Base-by-base conservation (phyloP, 139 green algal genomes). In the Micractinium sp. region DNA sequence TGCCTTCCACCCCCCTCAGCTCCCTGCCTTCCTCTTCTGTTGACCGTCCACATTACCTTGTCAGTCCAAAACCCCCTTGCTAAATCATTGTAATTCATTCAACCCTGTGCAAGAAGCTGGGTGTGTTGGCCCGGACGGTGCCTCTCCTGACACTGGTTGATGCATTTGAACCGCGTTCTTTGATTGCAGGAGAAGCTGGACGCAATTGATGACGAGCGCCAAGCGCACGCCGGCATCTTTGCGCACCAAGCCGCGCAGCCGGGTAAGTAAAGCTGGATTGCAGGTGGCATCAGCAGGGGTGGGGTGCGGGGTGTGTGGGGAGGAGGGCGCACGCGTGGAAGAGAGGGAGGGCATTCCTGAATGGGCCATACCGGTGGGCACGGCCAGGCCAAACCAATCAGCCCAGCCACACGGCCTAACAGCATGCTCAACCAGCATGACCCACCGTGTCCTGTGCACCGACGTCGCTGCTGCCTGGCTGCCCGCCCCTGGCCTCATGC, bases 131-230 rank as follows among this genome's bases (percentile, higher is more conserved):
- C n/a, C n/a, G n/a, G n/a, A n/a, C n/a, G n/a, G n/a, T n/a, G n/a
- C n/a, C n/a, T n/a, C n/a, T n/a, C n/a, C n/a, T n/a, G n/a, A n/a
- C n/a, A n/a, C n/a, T n/a, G n/a, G n/a, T n/a, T n/a, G n/a, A n/a
- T n/a, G n/a, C n/a, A n/a, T n/a, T n/a, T n/a, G n/a, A n/a, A n/a
- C n/a, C n/a, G n/a, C 15, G 25, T 41, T 13, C 74, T 75, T 29
- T 39, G n/a, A n/a, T n/a, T 33, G 56, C 81, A 85, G 83, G 83
- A 80, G 4, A 63, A 87, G 83, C 83, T 87, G 83, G 67, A 87
- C 9, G 83, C 66, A 0, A 80, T 87, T 18, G 83, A 87, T 38
- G 83, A 87, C 39, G 66, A 87, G 83, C 83, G 83, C 27, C 41
- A 63, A 39, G 83, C 83, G 39, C 83, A 87, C 31, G 66, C 66